Conservation (phyloP, 73 alveolate genomes). For the Tetrahymena borealis region DNA sequence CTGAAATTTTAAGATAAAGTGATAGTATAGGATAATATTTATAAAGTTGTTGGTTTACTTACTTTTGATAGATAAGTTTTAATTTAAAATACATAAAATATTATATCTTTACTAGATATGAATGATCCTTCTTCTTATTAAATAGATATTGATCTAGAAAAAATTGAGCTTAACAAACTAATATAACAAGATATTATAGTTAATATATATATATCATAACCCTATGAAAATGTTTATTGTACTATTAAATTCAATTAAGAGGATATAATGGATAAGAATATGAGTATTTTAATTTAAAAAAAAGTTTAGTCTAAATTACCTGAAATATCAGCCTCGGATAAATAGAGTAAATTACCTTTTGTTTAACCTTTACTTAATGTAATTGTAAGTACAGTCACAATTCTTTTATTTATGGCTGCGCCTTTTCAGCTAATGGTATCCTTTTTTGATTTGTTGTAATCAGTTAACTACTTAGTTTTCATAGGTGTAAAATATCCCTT, state of each 20-base stretch:
- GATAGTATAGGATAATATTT: neutral
- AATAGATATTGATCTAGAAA: neutral
- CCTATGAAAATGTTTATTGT: too few species aligned
- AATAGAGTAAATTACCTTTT: neutral
- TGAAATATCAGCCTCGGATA: neutral
- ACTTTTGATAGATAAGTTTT: neutral
- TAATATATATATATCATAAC: too few species aligned
- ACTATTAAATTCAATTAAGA: neutral
- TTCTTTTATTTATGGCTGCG: neutral
- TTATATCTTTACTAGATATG: neutral
- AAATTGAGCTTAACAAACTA: neutral
- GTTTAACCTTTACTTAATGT: neutral
- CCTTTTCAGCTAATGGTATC: neutral
- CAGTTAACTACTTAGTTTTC: neutral
- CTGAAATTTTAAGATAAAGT: neutral
- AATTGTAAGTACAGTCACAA: neutral
- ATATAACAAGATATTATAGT: too few species aligned
- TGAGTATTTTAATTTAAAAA: neutral
- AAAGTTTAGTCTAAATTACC: neutral
- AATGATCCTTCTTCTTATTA: neutral
- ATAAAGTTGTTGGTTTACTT: neutral
- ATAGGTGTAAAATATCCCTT: neutral
- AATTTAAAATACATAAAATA: neutral
- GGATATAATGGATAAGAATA: neutral
- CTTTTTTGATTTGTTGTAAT: neutral